Evolutionary conservation across 139 green algal species (phyloP).

Genomic region (Dunaliella sp.): DNA sequence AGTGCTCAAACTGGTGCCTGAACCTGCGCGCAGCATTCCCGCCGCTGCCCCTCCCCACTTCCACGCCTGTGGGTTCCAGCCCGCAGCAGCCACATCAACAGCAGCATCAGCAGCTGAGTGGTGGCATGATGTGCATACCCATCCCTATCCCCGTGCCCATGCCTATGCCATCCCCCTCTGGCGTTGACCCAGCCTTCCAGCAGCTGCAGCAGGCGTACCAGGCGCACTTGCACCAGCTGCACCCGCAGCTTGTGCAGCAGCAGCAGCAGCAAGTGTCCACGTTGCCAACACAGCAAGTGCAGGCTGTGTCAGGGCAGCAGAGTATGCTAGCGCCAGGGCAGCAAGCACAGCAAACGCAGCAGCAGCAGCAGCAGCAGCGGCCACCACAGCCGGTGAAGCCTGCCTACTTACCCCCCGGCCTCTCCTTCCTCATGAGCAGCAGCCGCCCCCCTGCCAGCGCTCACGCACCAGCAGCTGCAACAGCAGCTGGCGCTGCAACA

Average conservation of each 20-base stretch:
- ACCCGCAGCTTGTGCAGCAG: neutral
- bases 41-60: neutral
- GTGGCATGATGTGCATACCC: neutral
- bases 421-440: neutral
- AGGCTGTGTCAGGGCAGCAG: no score
- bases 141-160: neutral
- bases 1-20: no score
- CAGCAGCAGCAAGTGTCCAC: neutral
- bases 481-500: neutral
- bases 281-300: neutral
- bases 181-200: neutral
- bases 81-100: neutral
- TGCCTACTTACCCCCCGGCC: neutral
- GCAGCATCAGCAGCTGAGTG: neutral
- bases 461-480: neutral
- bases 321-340: no score
- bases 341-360: no score
- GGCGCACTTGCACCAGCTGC: neutral
- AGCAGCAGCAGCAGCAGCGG: neutral
- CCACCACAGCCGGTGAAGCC: neutral
- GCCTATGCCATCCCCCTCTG: neutral
- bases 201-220: neutral
- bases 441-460: neutral
- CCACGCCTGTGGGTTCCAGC: neutral
- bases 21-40: no score